phyloP scores from a whole-genome alignment of 345 rosid genomes.

The Camelina neglecta region DNA sequence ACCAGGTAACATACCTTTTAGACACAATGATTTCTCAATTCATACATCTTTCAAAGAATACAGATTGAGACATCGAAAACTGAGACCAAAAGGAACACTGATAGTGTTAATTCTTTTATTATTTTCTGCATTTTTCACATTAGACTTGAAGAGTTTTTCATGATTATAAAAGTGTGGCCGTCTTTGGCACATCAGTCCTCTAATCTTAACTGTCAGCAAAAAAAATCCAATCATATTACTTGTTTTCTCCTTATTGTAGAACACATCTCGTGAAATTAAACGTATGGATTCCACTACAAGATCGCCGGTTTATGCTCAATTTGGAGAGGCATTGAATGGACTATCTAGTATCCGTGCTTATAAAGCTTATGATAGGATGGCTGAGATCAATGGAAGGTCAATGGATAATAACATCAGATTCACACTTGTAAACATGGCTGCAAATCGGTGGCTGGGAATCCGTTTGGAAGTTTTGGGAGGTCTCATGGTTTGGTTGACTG shows the following conservation, averaged over 20 bases:
- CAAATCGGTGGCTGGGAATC: conserved; percentile 97
- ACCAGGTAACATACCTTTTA: conserved; percentile 65
- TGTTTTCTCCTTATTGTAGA: conserved; percentile 51
- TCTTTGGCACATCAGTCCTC: conserved; percentile 14
- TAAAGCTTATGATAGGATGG: conserved; percentile 95
- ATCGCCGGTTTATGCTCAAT: conserved; percentile 99
- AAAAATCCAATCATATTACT: neutral
- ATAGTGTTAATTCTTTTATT: neutral
- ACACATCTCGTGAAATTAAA: conserved; percentile 97
- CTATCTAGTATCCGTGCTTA: conserved; percentile 92
- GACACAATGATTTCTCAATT: conserved; percentile 8
- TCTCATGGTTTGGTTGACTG: conserved; percentile 98
- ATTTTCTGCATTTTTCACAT: neutral
- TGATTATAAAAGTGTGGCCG: conserved; percentile 8
- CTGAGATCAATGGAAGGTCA: conserved; percentile 86
- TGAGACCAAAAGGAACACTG: conserved; percentile 10
- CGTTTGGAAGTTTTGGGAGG: conserved; percentile 95
- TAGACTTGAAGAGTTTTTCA: neutral
- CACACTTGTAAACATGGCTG: conserved; percentile 89
- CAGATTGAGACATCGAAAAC: conserved; percentile 1
- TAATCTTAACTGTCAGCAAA: neutral
- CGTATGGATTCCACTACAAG: conserved; percentile 89
- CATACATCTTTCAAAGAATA: conserved; percentile 1
- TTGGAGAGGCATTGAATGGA: conserved; percentile 98
- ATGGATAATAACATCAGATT: conserved; percentile 94